Percentiles rank a stretch among this genome's conserved stretches.
phyloP scores from a whole-genome alignment of 164 flowering plant species.

The Piper longum region DNA sequence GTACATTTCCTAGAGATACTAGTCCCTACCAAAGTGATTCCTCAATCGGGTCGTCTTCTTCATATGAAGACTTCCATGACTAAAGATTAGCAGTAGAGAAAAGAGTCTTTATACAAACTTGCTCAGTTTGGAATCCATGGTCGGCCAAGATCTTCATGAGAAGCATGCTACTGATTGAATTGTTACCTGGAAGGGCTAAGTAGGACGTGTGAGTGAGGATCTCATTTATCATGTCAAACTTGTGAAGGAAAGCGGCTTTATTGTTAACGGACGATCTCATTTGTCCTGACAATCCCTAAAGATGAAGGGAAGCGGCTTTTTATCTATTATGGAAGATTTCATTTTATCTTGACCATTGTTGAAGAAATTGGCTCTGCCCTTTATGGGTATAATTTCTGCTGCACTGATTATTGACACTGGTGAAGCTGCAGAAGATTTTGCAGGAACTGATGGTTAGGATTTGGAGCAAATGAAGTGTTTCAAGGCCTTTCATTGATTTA shows the following conservation, averaged over 20 bases:
- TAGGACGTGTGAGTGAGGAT: too few relatives aligned
- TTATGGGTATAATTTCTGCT: not conserved
- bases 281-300: too few relatives aligned
- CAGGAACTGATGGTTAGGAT: not conserved
- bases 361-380: not conserved
- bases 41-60: constrained; percentile 70
- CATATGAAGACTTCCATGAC: constrained; percentile 66
- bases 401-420: not conserved
- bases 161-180: not conserved
- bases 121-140: not conserved
- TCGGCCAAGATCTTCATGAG: not conserved
- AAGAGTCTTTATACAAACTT: not conserved
- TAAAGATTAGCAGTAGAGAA: not conserved
- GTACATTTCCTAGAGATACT: constrained; percentile 53
- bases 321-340: too few relatives aligned
- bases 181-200: too few relatives aligned
- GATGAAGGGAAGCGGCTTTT: too few relatives aligned
- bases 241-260: too few relatives aligned
- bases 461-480: not conserved
- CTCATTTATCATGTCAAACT: too few relatives aligned
- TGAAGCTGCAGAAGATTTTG: not conserved
- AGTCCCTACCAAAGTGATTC: constrained; percentile 63
- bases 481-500: not conserved
- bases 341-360: too few relatives aligned
- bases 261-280: too few relatives aligned